Evolutionary conservation across 2,329 filamentous ascomycete genomes (phyloP), one percentile per base, ranked within the genome.

Genomic region (Eurotiales sp.): DNA sequence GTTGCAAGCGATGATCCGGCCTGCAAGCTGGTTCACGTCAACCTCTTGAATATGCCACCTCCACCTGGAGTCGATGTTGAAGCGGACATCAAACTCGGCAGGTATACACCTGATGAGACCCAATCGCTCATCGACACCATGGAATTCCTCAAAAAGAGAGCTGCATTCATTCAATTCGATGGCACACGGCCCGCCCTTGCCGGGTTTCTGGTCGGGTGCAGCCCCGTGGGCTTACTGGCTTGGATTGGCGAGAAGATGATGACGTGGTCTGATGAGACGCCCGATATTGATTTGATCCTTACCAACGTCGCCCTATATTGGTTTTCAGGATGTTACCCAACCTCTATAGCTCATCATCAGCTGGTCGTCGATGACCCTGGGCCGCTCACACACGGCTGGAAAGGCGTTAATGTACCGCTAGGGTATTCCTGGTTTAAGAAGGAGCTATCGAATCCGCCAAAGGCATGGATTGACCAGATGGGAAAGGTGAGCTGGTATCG

Each of bases 401-500:
- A 45, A 4, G 42, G 42, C 11, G 42, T 45, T 5, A 32, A 32
- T 34, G 42, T 45, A 17, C 42, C 42, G 21, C 32, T 45, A 22
- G 42, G 42, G 15, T 45, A 45, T 22, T 45, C 42, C 7, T 45
- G 42, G 42, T 45, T 45, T 19, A 45, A 19, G 27, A 45, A 34
- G n/a, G 42, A 45, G 42, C 42, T 45, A 32, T 2, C 21, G n/a
- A 45, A 45, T 32, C 42, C 42, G 8, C 42, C 42, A 14, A 45
- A 45, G 27, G n/a, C 42, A 12, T 45, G 42, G 42, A 32, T 32
- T 45, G 27, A 45, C 21, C 3, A 32, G 17, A 45, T 27, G 3
- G 42, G 42, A 12, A 45, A 45, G 27, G n/a, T 45, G 42, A 45
- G 27, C 15, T 45, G 42, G 42, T 45, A 32, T 45, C 25, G 42